A percentile compares a stretch with the other conserved stretches of the same genome.
Conservation (phyloP, 179 eudicot species). For the Silene vulgaris region DNA sequence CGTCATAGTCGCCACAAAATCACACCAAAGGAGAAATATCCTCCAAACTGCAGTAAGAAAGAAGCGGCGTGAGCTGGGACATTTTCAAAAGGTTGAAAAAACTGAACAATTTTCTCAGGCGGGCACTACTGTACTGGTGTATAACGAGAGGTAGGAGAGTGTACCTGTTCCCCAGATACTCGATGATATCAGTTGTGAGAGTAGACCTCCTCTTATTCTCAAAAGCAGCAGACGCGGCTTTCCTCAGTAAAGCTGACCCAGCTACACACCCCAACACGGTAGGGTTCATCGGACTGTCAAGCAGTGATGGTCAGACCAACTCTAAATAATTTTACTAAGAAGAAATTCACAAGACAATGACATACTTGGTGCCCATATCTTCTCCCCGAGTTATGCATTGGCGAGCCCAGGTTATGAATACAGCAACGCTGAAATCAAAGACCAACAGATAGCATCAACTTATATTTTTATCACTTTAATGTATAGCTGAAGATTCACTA, state of each 20-base stretch:
- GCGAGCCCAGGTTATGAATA: conserved; percentile 83
- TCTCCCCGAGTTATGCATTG: conserved; percentile 29
- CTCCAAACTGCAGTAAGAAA: conserved; percentile 57
- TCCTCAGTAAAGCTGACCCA: conserved; percentile 69
- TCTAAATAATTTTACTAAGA: too few species aligned
- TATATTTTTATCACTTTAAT: background rate
- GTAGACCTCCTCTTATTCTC: conserved; percentile 69
- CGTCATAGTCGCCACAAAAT: background rate
- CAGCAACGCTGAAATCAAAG: conserved; percentile 60
- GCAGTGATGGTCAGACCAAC: conserved; percentile 7
- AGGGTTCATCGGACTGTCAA: conserved; percentile 38
- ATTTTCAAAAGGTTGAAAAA: background rate
- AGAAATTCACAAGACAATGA: background rate
- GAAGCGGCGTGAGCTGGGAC: background rate
- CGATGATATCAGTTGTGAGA: conserved; percentile 75
- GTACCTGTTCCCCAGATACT: conserved; percentile 78
- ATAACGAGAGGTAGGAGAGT: background rate
- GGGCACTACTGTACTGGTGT: too few species aligned
- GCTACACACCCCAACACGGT: conserved; percentile 74
- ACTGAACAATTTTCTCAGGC: background rate
- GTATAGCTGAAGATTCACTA: background rate
- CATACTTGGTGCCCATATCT: conserved; percentile 30
- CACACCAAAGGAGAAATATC: conserved; percentile 46
- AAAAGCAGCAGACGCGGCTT: conserved; percentile 73
- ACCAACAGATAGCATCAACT: background rate